A percentile compares a stretch with the other conserved stretches of the same genome.
These are phyloP conservation scores for Russula foetens DNA, from an alignment of 768 basidiomycete genomes.

Conservation along the genomic window DNA sequence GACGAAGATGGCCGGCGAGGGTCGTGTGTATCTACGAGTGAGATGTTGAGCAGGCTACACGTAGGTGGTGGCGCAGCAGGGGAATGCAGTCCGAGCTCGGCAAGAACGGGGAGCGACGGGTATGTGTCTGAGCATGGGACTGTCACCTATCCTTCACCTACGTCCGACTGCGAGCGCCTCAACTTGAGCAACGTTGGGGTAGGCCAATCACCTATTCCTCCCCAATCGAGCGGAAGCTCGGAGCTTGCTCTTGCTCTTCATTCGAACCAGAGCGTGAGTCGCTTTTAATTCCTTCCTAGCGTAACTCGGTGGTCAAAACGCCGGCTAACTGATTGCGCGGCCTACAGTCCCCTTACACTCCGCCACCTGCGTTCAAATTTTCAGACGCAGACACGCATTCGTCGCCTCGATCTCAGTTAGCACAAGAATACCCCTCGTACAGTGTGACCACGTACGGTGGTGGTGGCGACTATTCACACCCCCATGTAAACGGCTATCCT, in stretches of 20 bases:
- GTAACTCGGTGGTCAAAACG: neutral
- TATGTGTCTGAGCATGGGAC: constrained; percentile 16
- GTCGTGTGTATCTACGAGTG: constrained; percentile 18
- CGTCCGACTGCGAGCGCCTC: constrained; percentile 14
- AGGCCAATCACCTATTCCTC: constrained; percentile 1
- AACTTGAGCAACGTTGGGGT: neutral
- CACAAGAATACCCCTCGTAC: constrained; percentile 3
- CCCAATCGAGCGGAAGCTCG: constrained; percentile 1
- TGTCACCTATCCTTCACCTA: constrained; percentile 17
- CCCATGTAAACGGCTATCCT: constrained; percentile 7
- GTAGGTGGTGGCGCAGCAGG: constrained; percentile 6
- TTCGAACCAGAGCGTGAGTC: constrained; percentile 15
- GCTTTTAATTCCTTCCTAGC: neutral
- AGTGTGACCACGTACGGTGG: neutral
- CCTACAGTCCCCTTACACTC: constrained; percentile 8
- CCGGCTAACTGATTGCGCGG: neutral
- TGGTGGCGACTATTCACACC: constrained; percentile 8
- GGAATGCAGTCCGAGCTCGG: neutral
- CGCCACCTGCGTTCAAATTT: constrained; percentile 14
- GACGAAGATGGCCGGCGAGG: constrained; percentile 17
- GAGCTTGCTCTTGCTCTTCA: constrained; percentile 15
- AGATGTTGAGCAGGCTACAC: constrained; percentile 10
- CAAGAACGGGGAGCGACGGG: constrained; percentile 10
- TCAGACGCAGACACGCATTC: neutral
- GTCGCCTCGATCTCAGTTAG: neutral